Percentiles rank a stretch among this genome's conserved stretches.
phyloP scores from a whole-genome alignment of 768 basidiomycete genomes.

The Hygrocybe punicea region DNA sequence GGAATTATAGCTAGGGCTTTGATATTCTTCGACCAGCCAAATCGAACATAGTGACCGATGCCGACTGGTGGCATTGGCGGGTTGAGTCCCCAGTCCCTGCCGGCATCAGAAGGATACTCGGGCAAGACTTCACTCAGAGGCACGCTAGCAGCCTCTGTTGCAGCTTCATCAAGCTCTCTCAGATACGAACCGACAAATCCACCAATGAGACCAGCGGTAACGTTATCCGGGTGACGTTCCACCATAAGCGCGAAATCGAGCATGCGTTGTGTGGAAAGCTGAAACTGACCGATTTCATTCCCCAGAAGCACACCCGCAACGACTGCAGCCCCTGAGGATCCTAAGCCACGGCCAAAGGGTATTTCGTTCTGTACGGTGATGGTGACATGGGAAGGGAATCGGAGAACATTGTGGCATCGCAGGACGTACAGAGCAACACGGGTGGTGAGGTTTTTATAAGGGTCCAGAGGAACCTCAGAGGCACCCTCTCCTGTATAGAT shows the following conservation, averaged over 20 bases:
- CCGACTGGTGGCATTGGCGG: constrained; percentile 86
- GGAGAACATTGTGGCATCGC: constrained; percentile 74
- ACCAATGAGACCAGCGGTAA: constrained; percentile 93
- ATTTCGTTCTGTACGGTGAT: constrained; percentile 89
- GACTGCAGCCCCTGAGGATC: constrained; percentile 98
- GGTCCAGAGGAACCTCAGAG: constrained; percentile 84
- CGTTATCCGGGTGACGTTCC: constrained; percentile 98
- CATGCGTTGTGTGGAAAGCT: constrained; percentile 65
- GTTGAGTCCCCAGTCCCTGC: constrained; percentile 83
- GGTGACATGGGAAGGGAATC: constrained; percentile 71
- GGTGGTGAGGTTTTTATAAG: constrained; percentile 96
- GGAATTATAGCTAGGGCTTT: constrained; percentile 94
- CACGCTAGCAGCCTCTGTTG: constrained; percentile 80
- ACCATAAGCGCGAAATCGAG: constrained; percentile 99
- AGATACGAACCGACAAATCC: constrained; percentile 97
- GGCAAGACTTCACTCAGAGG: constrained; percentile 95
- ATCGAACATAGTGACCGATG: constrained; percentile 92
- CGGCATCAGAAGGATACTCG: constrained; percentile 91
- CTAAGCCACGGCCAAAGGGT: constrained; percentile 95
- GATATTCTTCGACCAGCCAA: constrained; percentile 80
- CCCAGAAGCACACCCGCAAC: constrained; percentile 94
- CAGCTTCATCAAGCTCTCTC: constrained; percentile 78
- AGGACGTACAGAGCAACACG: constrained; percentile 97
- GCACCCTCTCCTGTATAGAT: constrained; percentile 87
- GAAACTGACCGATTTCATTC: constrained; percentile 72